Evolutionary conservation across 768 basidiomycete genomes (phyloP), one percentile per base, ranked within the genome.

Genomic region (Rhizopogon salebrosus): DNA sequence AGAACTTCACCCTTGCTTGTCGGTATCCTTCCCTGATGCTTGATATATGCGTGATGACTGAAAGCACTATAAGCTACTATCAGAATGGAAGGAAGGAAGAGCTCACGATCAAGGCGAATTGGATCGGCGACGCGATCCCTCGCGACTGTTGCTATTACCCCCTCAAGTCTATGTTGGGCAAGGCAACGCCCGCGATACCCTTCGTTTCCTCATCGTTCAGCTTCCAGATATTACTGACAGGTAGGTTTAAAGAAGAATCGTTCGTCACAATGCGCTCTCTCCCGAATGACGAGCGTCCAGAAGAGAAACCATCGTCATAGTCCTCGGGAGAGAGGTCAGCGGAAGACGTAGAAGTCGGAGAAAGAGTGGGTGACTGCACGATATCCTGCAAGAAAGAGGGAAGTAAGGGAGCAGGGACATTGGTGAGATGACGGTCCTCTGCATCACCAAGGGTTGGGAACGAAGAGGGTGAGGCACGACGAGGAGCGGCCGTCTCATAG

Each of bases 321-420:
- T 86, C 85, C 55, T 87, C 85, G 16, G 81, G 70, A 3, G 83
- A 83, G 39, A 86, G 64, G 52, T 87, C 86, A 4, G 83, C 78
- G 2, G 84, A 85, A 6, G 82, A 84, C 8, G 84, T 76, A 14
- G 82, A 83, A 4, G 83, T 75, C 18, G 85, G 80, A 5, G 86
- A 85, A 43, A 80, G 66, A 9, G 82, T 77, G n/a, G 84, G 84
- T 1, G 83, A 80, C 61, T 83, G 80, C 18, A 89, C 79, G 22
- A 87, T 83, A 57, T 89, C 85, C 61, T 87, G 84, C 57, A 90
- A 66, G 71, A 89, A 90, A 7, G 87, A 82, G 3, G 88, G 88
- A n/a, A 90, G 74, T 37, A 89, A 75, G 6, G 84, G 70, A 18
- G 60, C 69, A 16, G 72, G 77, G 2, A 76, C 73, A 4, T 71